These are phyloP conservation scores for Angomonas ambiguus DNA, from an alignment of 208 protist species.

Conservation along the genomic window DNA sequence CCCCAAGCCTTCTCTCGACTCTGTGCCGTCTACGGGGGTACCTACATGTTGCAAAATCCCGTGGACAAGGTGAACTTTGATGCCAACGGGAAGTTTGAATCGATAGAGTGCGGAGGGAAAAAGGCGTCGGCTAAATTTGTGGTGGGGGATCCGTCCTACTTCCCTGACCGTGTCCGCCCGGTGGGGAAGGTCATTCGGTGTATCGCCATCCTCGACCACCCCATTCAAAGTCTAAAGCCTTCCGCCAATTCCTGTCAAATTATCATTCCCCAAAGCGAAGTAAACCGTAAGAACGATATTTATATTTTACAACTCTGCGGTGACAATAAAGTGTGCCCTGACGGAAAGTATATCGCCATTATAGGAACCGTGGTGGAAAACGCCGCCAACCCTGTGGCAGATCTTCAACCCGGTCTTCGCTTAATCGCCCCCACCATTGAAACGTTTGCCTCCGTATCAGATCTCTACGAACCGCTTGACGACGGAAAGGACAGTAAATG, in stretches of 20 bases:
- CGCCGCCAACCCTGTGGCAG: conserved; percentile 82
- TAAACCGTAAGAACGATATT: conserved; percentile 95
- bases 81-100: conserved; percentile 91
- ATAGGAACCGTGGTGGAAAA: conserved; percentile 98
- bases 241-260: conserved; percentile 93
- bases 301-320: conserved; percentile 95
- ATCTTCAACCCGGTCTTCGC: conserved; percentile 91
- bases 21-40: conserved; percentile 94
- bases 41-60: conserved; percentile 98
- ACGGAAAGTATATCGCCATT: conserved; percentile 97
- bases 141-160: conserved; percentile 99
- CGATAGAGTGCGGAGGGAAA: conserved; percentile 86
- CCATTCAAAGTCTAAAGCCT: conserved; percentile 75
- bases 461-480: conserved; percentile 89
- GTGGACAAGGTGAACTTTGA: conserved; percentile 96
- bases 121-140: conserved; percentile 93
- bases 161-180: conserved; percentile 93
- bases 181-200: conserved; percentile 94
- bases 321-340: conserved; percentile 94
- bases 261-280: conserved; percentile 97
- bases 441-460: conserved; percentile 88
- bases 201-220: conserved; percentile 97
- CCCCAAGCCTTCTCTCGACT: conserved; percentile 97
- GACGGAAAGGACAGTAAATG: conserved; percentile 87
- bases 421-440: conserved; percentile 91